Base-by-base conservation (phyloP, 2,329 filamentous ascomycete species). In the Ophiostoma himal-ulmi region DNA sequence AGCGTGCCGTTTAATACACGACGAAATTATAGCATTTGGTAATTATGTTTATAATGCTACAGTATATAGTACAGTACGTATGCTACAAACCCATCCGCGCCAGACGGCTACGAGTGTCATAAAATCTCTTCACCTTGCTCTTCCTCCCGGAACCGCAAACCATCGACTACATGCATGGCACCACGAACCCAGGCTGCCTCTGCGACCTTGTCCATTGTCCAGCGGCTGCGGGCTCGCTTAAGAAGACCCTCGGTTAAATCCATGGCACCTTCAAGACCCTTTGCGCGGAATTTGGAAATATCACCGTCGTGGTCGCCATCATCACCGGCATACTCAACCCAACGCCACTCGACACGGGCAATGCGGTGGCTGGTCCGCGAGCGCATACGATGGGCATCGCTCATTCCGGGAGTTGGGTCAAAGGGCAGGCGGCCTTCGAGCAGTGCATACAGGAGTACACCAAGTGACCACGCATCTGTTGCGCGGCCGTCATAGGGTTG, bases 381-480 rank as follows among this genome's bases (percentile, higher is more conserved):
- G 75, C 91, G 84, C 85, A 92, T 90, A 75, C 90, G 88, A 73
- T 90, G 86, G 36, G 88, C 88, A 75, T 93, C 92, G 67, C 88
- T 90, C 75, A 92, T 91, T 20, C 91, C 90, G 0, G 94, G 94
- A 5, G 91, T 87, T 0, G 93, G 92, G 77, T 99, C 95, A 75
- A 99, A 99, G 0, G 95, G 95, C 22, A 99, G 81, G 37, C 94
- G 86, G n/a, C 91, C 91, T 80, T 99, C 95, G 79, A 98, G 89
- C 3, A 98, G 86, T 1, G 95, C 93, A 78, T 98, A 99, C 0
- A 98, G 85, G 2, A 98, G 82, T 1, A 99, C 95, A 68, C 95
- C 95, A 0, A 98, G 84, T 0, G 94, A 96, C 95, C 95, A 99
- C 11, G 93, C 93, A 77, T 99, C 95, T 0, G 91, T 97, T 1